Percentiles rank a stretch among this genome's conserved stretches.
These are phyloP conservation scores for Proteromonas lacertae DNA, from an alignment of 352 stramenopile genomes.

Conservation along the genomic window DNA sequence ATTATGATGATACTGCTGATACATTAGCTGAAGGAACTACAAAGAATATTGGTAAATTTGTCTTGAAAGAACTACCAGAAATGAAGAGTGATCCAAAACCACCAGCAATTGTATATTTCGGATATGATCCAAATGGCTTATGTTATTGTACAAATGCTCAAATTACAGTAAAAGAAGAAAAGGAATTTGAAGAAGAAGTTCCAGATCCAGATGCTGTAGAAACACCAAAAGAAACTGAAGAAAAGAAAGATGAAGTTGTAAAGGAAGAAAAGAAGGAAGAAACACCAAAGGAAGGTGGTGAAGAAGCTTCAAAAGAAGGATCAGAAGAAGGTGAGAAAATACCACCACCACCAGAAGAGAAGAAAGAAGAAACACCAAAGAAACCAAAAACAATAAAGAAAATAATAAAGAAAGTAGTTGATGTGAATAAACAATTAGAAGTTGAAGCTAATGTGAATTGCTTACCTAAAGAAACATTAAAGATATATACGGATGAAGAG, in stretches of 20 bases:
- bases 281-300: conserved; percentile 14
- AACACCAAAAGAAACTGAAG: conserved; percentile 20
- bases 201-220: conserved; percentile 28
- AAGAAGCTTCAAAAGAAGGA: conserved; percentile 52
- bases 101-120: no score
- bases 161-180: no score
- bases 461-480: conserved; percentile 17
- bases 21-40: no score
- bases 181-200: no score
- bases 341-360: conserved; percentile 15
- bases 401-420: conserved; percentile 5
- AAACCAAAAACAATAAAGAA: conserved; percentile 25
- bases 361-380: conserved; percentile 2
- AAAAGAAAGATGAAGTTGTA: conserved; percentile 21
- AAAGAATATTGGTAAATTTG: no score
- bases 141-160: no score
- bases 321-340: conserved; percentile 49
- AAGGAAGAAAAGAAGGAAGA: conserved; percentile 13
- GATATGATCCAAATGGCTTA: no score
- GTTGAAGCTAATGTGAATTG: conserved; percentile 14
- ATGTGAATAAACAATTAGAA: conserved; percentile 1
- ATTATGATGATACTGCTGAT: no score
- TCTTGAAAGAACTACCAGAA: no score
- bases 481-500: conserved; percentile 34
- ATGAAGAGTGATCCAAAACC: no score